Percentiles rank a stretch among this genome's conserved stretches.
Evolutionary conservation across 108 stramenopile genomes (phyloP).

Genomic region (Skeletonema menzelii): DNA sequence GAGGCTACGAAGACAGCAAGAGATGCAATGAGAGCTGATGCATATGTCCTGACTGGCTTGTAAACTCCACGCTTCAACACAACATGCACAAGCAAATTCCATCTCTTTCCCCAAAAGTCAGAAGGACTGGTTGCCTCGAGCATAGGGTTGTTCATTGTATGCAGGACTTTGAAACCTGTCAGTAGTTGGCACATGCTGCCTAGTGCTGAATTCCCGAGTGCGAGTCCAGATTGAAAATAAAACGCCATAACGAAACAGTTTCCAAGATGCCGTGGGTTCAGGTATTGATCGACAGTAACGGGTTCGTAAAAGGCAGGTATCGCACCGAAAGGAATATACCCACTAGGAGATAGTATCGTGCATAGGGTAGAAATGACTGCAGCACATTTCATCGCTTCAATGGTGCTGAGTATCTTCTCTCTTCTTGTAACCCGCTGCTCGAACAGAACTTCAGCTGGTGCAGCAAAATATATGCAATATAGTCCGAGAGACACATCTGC

Average conservation of each 20-base stretch:
- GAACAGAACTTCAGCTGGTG: conserved; percentile 21
- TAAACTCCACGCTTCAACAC: conserved; percentile 74
- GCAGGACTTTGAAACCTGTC: conserved; percentile 13
- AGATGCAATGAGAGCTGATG: conserved; percentile 34
- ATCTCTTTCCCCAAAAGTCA: conserved; percentile 78
- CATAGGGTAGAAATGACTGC: neutral
- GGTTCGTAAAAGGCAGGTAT: conserved; percentile 19
- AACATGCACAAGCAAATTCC: conserved; percentile 69
- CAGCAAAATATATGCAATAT: conserved; percentile 23
- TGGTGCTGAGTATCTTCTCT: neutral
- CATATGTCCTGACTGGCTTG: conserved; percentile 52
- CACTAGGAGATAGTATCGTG: conserved; percentile 23
- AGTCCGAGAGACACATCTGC: neutral
- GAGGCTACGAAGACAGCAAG: conserved; percentile 64
- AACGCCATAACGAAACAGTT: conserved; percentile 30
- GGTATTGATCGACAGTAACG: neutral
- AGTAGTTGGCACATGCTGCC: conserved; percentile 11
- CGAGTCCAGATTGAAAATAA: conserved; percentile 34
- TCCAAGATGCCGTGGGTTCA: conserved; percentile 22
- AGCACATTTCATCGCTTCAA: neutral
- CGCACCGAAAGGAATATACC: conserved; percentile 33
- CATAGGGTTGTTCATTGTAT: conserved; percentile 40
- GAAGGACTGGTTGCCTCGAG: conserved; percentile 49
- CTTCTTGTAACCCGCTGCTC: conserved; percentile 6
- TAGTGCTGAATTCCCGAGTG: conserved; percentile 1